These are phyloP conservation scores for Tubosaeta sp. DNA, from an alignment of 768 basidiomycete species.

Conservation along the genomic window DNA sequence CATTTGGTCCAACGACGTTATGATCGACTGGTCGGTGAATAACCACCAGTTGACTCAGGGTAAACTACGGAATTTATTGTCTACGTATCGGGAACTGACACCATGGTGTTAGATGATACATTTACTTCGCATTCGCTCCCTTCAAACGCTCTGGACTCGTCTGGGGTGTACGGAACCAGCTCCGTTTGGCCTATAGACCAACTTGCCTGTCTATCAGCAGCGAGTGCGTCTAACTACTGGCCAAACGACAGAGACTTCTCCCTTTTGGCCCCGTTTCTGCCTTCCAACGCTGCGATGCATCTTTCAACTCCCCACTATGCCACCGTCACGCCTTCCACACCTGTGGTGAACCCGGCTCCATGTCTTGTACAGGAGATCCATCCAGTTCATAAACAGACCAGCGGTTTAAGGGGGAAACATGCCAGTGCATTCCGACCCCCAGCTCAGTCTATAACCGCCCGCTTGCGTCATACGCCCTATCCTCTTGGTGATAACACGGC, in stretches of 20 bases:
- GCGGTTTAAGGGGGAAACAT: background rate
- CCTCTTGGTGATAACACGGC: background rate
- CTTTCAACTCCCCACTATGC: background rate
- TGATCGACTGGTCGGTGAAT: background rate
- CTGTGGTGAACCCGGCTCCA: background rate
- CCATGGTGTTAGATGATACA: background rate
- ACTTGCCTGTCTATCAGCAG: background rate
- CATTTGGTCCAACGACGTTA: background rate
- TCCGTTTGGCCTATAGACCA: background rate
- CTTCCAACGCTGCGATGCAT: background rate
- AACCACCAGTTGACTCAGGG: background rate
- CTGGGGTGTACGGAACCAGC: background rate
- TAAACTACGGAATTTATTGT: background rate
- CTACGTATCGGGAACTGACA: background rate
- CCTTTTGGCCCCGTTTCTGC: background rate
- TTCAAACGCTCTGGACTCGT: constrained; percentile 2
- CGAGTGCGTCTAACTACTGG: background rate
- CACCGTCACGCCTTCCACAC: background rate
- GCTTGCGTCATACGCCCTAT: constrained; percentile 8
- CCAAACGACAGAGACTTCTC: background rate
- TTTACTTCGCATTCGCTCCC: background rate
- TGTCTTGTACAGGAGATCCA: background rate
- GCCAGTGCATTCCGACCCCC: background rate
- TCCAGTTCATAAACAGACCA: background rate
- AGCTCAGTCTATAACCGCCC: background rate